Conservation (phyloP, 345 rosid genomes). For the Pistacia integerrima region DNA sequence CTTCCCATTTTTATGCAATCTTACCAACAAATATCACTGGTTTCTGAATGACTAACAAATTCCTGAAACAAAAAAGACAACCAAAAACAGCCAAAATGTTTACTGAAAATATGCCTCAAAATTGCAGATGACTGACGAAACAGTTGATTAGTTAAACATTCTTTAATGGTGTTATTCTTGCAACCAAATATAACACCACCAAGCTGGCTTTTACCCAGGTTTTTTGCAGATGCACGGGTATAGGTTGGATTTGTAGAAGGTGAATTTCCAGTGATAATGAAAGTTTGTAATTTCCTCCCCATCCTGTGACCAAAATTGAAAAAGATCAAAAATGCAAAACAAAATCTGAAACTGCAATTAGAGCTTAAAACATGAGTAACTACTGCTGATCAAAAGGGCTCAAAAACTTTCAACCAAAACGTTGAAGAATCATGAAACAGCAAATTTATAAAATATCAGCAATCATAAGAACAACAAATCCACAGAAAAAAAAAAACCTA, state of each 20-base stretch:
- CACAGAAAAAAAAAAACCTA: not conserved
- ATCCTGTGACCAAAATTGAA: slow-evolving; percentile 34
- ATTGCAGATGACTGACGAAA: slow-evolving; percentile 49
- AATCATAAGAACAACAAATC: not conserved
- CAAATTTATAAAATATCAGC: not conserved
- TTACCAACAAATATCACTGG: not conserved
- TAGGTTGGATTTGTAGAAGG: not conserved
- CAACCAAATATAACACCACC: slow-evolving; percentile 82
- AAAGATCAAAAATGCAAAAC: not conserved
- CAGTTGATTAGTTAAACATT: slow-evolving; percentile 60
- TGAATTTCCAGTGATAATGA: not conserved
- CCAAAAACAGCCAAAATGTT: not conserved
- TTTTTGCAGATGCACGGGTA: slow-evolving; percentile 31
- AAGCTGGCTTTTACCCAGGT: slow-evolving; percentile 49
- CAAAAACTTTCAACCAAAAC: not conserved
- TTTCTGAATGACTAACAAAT: not conserved
- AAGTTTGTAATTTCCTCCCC: slow-evolving; percentile 37
- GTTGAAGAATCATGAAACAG: not conserved
- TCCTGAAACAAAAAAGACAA: too few relatives aligned
- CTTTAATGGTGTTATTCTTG: slow-evolving; percentile 51
- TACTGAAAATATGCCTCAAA: not conserved
- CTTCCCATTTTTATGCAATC: not conserved
- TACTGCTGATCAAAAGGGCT: not conserved
- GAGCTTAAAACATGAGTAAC: not conserved
- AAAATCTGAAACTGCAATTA: slow-evolving; percentile 6